Evolutionary conservation across 148 eudicot genomes (phyloP).

Genomic region (Silene uniflora): DNA sequence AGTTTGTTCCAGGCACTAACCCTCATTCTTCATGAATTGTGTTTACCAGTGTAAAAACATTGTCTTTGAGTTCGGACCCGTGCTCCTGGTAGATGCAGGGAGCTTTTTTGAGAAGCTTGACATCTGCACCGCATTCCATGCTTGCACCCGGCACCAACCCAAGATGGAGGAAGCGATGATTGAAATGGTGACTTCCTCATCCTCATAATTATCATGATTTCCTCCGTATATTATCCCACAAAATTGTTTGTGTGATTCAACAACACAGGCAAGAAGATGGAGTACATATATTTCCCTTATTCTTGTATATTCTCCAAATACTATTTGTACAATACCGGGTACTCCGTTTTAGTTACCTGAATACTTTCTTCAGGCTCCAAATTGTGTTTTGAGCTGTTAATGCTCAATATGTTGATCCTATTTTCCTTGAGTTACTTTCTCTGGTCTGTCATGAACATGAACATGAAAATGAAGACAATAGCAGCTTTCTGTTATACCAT

Average conservation of each 20-base stretch:
- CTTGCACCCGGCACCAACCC: constrained; percentile 36
- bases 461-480: background rate
- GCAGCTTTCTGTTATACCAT: background rate
- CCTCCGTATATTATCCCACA: background rate
- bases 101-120: constrained; percentile 59
- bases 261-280: constrained; percentile 1
- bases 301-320: constrained; percentile 8
- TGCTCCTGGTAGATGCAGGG: constrained; percentile 51
- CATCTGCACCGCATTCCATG: constrained; percentile 66
- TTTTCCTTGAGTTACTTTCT: background rate
- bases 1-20: background rate
- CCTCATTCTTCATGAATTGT: background rate
- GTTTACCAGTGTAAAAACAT: constrained; percentile 66
- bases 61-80: constrained; percentile 74
- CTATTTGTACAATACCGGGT: background rate
- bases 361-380: background rate
- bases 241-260: background rate
- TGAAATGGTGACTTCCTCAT: constrained; percentile 36
- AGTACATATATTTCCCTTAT: constrained; percentile 5
- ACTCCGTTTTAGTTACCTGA: background rate
- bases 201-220: constrained; percentile 8
- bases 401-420: background rate
- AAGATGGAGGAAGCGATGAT: constrained; percentile 25
- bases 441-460: background rate
- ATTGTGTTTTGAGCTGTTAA: background rate